phyloP scores from a whole-genome alignment of 2,329 filamentous ascomycete species.

The Fusarium chlamydosporum region DNA sequence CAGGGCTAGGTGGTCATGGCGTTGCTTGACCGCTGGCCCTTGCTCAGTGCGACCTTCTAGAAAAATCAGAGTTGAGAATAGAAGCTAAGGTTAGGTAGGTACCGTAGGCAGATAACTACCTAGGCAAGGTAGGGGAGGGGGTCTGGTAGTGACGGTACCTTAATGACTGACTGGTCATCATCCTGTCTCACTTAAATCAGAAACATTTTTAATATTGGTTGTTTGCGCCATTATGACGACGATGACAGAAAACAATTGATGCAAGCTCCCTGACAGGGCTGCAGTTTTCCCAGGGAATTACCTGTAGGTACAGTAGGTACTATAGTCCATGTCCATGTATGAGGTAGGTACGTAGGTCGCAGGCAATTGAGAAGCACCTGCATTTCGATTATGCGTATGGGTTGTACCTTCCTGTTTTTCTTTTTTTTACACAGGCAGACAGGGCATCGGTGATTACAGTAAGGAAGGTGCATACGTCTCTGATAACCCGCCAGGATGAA shows the following conservation, averaged over 20 bases:
- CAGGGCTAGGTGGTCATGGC: slow-evolving; percentile 47
- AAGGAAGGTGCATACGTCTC: slow-evolving; percentile 15
- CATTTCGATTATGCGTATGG: neutral
- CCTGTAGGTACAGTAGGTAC: too few species aligned
- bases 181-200: slow-evolving; percentile 2
- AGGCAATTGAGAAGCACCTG: neutral
- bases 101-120: neutral
- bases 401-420: slow-evolving; percentile 8
- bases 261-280: slow-evolving; percentile 27
- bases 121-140: too few species aligned
- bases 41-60: slow-evolving; percentile 41
- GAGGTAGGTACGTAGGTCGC: too few species aligned
- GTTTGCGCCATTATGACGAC: slow-evolving; percentile 4
- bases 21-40: slow-evolving; percentile 40
- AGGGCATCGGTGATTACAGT: slow-evolving; percentile 16
- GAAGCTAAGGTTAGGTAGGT: neutral
- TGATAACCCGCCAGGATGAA: slow-evolving; percentile 42
- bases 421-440: neutral
- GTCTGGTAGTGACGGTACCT: neutral
- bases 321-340: too few species aligned
- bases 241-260: slow-evolving; percentile 1
- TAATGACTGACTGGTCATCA: slow-evolving; percentile 1
- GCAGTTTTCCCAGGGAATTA: slow-evolving; percentile 4
- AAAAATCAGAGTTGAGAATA: slow-evolving; percentile 16
- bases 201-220: neutral